Evolutionary conservation across 1,284 basidiomycete species (phyloP).

Genomic region (Cryptococcus amylolentus): DNA sequence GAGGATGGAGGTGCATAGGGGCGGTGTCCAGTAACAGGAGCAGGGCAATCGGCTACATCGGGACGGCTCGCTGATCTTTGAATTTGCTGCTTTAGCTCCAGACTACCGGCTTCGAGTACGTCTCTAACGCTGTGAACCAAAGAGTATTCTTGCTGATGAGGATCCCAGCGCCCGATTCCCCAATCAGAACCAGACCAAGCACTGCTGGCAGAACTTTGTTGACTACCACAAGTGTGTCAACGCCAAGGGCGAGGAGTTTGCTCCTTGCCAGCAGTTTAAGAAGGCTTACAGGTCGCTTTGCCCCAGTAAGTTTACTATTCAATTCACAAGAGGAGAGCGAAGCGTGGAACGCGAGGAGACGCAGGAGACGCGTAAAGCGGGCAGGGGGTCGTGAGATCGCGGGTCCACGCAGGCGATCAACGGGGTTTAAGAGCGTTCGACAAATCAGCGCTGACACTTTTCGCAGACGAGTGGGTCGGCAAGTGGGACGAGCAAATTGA

Average conservation of each 20-base stretch:
- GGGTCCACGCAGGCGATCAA: not conserved
- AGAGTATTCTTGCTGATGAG: not conserved
- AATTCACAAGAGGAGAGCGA: too few relatives aligned
- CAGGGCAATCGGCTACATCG: not conserved
- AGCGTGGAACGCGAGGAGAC: not conserved
- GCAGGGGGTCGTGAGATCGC: not conserved
- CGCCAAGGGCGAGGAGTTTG: slow-evolving; percentile 96
- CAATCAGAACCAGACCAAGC: slow-evolving; percentile 90
- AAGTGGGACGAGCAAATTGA: slow-evolving; percentile 94
- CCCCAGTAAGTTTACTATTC: slow-evolving; percentile 71
- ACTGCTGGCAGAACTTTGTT: slow-evolving; percentile 95
- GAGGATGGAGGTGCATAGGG: not conserved
- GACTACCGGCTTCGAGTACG: slow-evolving; percentile 52
- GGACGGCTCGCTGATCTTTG: not conserved
- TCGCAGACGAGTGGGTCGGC: slow-evolving; percentile 75
- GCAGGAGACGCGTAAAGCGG: not conserved
- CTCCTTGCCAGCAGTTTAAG: slow-evolving; percentile 98
- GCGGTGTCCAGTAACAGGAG: not conserved
- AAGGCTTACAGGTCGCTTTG: slow-evolving; percentile 94
- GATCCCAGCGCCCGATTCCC: slow-evolving; percentile 75
- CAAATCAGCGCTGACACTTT: not conserved
- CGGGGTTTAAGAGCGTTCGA: not conserved
- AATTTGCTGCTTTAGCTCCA: slow-evolving; percentile 37
- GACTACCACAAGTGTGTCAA: slow-evolving; percentile 97
- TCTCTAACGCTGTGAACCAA: slow-evolving; percentile 1